These are phyloP conservation scores for Dillenia suffruticosa DNA, from an alignment of 164 flowering plant genomes.

Conservation along the genomic window DNA sequence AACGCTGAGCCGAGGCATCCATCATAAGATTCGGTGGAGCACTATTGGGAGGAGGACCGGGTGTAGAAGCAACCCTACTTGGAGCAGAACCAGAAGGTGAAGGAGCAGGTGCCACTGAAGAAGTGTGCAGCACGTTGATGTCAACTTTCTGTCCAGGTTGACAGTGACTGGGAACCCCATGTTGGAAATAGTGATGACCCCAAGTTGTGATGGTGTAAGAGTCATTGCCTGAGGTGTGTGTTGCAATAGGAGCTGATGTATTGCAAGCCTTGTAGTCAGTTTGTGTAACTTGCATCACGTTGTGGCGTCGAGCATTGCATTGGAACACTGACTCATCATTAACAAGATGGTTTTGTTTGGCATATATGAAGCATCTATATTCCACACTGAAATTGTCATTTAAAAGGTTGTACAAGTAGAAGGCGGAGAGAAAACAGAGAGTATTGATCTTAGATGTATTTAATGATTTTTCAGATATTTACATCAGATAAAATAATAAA, in stretches of 20 bases:
- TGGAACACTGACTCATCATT: constrained; percentile 34
- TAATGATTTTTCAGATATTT: too few relatives aligned
- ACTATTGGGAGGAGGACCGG: constrained; percentile 9
- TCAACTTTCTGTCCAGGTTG: constrained; percentile 64
- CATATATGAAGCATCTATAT: not conserved
- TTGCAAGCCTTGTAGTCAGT: constrained; percentile 54
- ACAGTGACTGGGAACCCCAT: constrained; percentile 72
- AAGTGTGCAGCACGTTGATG: constrained; percentile 27
- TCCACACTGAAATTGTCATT: not conserved
- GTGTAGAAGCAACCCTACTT: constrained; percentile 7
- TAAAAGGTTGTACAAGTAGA: not conserved
- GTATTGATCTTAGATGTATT: too few relatives aligned
- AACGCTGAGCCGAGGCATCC: constrained; percentile 5
- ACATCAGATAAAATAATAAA: too few relatives aligned
- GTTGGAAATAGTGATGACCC: constrained; percentile 57
- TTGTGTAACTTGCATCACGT: constrained; percentile 58
- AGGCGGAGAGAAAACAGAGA: too few relatives aligned
- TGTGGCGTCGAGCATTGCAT: constrained; percentile 52
- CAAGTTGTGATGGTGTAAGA: constrained; percentile 28
- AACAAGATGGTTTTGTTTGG: not conserved
- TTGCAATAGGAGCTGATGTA: constrained; percentile 30
- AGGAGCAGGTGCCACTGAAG: constrained; percentile 17
- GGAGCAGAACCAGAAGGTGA: constrained; percentile 9
- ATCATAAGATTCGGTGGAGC: constrained; percentile 11
- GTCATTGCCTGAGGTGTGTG: constrained; percentile 52